Evolutionary conservation across 768 basidiomycete species (phyloP).

Genomic region (Scleroderma bovista): DNA sequence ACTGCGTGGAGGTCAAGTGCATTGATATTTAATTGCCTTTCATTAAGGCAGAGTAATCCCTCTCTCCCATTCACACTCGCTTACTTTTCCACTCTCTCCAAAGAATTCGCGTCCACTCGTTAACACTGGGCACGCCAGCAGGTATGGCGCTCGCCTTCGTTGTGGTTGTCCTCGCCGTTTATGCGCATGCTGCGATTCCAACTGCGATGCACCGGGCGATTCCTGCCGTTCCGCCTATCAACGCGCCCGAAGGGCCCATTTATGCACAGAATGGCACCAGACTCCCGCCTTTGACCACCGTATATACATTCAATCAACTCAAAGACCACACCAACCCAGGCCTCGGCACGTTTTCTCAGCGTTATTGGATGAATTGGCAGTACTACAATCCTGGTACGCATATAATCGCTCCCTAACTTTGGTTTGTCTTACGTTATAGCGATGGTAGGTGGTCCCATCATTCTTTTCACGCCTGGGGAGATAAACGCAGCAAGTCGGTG

Average conservation of each 20-base stretch:
- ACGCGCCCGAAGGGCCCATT: slow-evolving; percentile 5
- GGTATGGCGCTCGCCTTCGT: not conserved
- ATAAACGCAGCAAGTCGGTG: slow-evolving; percentile 39
- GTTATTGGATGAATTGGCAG: slow-evolving; percentile 67
- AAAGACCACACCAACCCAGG: slow-evolving; percentile 49
- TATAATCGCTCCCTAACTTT: not conserved
- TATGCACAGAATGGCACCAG: slow-evolving; percentile 19
- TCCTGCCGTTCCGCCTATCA: slow-evolving; percentile 11
- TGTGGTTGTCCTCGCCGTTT: slow-evolving; percentile 1
- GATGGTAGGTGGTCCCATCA: slow-evolving; percentile 19
- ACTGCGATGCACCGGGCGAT: slow-evolving; percentile 17
- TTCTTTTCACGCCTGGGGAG: slow-evolving; percentile 56
- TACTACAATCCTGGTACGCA: slow-evolving; percentile 49
- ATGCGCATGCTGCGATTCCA: slow-evolving; percentile 16
- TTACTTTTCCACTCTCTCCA: not conserved
- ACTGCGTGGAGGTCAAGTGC: too few species aligned
- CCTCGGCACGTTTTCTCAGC: slow-evolving; percentile 70
- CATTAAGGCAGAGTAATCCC: too few species aligned
- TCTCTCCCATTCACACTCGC: slow-evolving; percentile 5
- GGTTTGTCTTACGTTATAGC: not conserved
- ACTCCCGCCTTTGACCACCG: slow-evolving; percentile 21
- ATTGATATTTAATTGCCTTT: too few species aligned
- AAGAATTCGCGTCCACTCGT: not conserved
- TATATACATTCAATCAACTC: slow-evolving; percentile 27
- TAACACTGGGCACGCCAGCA: too few species aligned